Evolutionary conservation across 768 basidiomycete genomes (phyloP).

Genomic region (Kwoniella newhampshirensis): DNA sequence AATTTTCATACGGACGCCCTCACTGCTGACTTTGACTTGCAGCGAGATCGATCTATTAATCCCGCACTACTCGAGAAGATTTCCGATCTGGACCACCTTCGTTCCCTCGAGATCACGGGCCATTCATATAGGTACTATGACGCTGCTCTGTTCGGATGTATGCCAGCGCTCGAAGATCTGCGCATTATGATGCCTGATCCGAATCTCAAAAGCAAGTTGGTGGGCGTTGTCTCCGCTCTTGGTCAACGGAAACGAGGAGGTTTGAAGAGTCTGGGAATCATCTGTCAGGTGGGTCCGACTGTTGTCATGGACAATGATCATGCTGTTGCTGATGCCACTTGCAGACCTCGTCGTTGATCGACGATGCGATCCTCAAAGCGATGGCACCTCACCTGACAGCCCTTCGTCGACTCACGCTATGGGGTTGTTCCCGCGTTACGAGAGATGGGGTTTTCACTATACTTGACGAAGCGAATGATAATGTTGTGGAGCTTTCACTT

Average conservation of each 20-base stretch:
- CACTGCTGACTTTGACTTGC: neutral
- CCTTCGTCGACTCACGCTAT: constrained; percentile 30
- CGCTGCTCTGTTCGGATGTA: constrained; percentile 24
- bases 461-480: constrained; percentile 21
- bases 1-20: neutral
- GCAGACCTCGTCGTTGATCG: constrained; percentile 41
- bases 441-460: constrained; percentile 28
- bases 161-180: constrained; percentile 33
- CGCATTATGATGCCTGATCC: constrained; percentile 48
- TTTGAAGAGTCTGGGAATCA: constrained; percentile 31
- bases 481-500: constrained; percentile 36
- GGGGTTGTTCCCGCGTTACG: constrained; percentile 43
- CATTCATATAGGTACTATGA: constrained; percentile 44
- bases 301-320: too few relatives aligned
- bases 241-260: constrained; percentile 25
- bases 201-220: constrained; percentile 20
- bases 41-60: constrained; percentile 41
- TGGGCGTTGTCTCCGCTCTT: constrained; percentile 15
- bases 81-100: constrained; percentile 22
- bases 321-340: neutral
- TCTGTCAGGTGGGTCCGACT: constrained; percentile 38
- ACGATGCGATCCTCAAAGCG: constrained; percentile 32
- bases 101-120: constrained; percentile 39
- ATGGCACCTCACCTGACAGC: constrained; percentile 22
- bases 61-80: constrained; percentile 31